Conservation (phyloP, 179 eudicot genomes). For the Silene vulgaris region DNA sequence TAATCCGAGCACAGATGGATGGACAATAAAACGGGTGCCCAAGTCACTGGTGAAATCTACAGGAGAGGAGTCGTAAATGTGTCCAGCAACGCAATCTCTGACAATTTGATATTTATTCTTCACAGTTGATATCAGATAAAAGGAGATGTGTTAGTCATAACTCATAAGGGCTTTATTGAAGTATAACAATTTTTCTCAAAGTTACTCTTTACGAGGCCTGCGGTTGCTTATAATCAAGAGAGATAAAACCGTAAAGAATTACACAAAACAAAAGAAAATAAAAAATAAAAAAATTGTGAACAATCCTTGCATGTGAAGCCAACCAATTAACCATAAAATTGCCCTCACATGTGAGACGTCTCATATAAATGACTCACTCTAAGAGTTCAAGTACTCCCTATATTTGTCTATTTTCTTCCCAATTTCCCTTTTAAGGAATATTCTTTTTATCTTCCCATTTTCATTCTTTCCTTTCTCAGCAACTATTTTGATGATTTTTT, state of each 20-base stretch:
- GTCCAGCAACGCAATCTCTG: constrained; percentile 73
- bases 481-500: too few species aligned
- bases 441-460: too few species aligned
- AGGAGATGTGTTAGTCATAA: constrained; percentile 17
- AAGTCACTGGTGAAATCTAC: constrained; percentile 80
- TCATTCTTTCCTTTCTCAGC: too few species aligned
- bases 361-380: neutral
- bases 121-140: constrained; percentile 12
- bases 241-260: too few species aligned
- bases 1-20: constrained; percentile 66
- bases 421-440: too few species aligned
- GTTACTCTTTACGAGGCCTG: too few species aligned
- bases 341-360: neutral
- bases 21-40: constrained; percentile 74
- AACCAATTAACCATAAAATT: too few species aligned
- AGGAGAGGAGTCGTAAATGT: constrained; percentile 89
- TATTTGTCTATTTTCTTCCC: too few species aligned
- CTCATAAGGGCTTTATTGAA: neutral
- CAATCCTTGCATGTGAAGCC: neutral
- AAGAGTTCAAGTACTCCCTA: neutral
- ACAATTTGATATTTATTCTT: constrained; percentile 61
- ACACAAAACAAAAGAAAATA: too few species aligned
- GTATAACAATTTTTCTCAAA: neutral
- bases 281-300: too few species aligned
- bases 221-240: too few species aligned